Conservation (phyloP, 768 basidiomycete species). For the Xerocomus spinulosus region DNA sequence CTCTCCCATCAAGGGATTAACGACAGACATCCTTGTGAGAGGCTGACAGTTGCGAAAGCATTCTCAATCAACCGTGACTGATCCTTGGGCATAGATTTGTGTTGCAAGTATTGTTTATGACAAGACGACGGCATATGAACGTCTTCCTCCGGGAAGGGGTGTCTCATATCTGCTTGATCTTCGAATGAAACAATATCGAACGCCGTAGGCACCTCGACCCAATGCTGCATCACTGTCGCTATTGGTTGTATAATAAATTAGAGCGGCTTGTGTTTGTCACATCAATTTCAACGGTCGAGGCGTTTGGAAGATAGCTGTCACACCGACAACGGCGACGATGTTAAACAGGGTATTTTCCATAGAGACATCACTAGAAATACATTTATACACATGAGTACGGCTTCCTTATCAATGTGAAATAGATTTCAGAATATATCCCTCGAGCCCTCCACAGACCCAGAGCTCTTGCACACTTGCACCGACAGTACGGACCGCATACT, state of each 20-base stretch:
- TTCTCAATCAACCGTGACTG: background rate
- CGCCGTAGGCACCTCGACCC: slow-evolving; percentile 3
- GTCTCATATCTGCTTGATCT: slow-evolving; percentile 25
- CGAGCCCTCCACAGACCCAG: slow-evolving; percentile 92
- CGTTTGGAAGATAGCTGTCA: background rate
- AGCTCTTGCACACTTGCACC: slow-evolving; percentile 96
- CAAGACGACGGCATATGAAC: slow-evolving; percentile 45
- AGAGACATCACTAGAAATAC: background rate
- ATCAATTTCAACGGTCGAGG: background rate
- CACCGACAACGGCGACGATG: background rate
- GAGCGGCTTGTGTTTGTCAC: background rate
- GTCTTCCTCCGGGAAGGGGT: slow-evolving; percentile 53
- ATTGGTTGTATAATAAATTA: slow-evolving; percentile 1
- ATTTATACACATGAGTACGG: background rate
- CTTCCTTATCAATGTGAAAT: slow-evolving; percentile 36
- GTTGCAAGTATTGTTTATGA: slow-evolving; percentile 62
- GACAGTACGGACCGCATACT: slow-evolving; percentile 68
- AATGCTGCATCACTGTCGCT: background rate
- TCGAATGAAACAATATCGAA: slow-evolving; percentile 23
- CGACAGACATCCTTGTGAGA: slow-evolving; percentile 76
- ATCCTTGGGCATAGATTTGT: slow-evolving; percentile 27
- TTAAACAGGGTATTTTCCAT: background rate
- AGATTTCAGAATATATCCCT: slow-evolving; percentile 82
- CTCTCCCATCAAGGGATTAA: slow-evolving; percentile 81
- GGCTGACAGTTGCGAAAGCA: background rate